Evolutionary conservation across 768 basidiomycete genomes (phyloP).

Genomic region (Pleurotus tuoliensis): DNA sequence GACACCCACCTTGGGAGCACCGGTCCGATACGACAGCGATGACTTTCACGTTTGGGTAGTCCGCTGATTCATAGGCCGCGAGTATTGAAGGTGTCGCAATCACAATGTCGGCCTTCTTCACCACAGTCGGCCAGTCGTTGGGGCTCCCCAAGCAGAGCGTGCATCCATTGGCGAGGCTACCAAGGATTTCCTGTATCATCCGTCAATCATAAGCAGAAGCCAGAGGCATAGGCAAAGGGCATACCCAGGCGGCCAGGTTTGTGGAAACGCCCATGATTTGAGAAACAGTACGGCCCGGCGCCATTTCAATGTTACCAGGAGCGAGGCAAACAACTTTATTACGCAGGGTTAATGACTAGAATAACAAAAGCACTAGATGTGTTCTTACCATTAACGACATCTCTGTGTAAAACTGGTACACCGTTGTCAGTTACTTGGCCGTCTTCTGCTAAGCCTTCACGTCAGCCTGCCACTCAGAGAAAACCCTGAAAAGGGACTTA

Average conservation of each 20-base stretch:
- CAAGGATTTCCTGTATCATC: constrained; percentile 37
- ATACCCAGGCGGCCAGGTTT: constrained; percentile 59
- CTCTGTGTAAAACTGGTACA: constrained; percentile 40
- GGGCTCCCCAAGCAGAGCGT: constrained; percentile 50
- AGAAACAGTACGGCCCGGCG: constrained; percentile 50
- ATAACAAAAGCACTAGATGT: not conserved
- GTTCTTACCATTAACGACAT: constrained; percentile 31
- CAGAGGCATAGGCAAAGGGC: not conserved
- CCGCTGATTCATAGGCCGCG: constrained; percentile 40
- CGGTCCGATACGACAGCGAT: constrained; percentile 56
- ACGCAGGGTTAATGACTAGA: not conserved
- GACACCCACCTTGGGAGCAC: constrained; percentile 41
- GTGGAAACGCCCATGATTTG: constrained; percentile 63
- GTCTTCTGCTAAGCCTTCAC: constrained; percentile 23
- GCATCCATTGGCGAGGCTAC: constrained; percentile 46
- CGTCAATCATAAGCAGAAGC: not conserved
- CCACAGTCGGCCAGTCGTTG: constrained; percentile 42
- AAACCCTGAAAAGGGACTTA: not conserved
- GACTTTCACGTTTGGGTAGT: constrained; percentile 50
- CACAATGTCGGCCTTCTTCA: constrained; percentile 47
- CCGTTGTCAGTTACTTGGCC: constrained; percentile 26
- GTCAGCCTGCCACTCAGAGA: not conserved
- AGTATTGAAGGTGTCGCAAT: constrained; percentile 53
- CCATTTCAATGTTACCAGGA: constrained; percentile 56
- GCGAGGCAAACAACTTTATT: not conserved